Evolutionary conservation across 192 early-diverging fungal species (phyloP), one percentile per base, ranked within the genome.

Genomic region (Umbelopsis ramanniana): DNA sequence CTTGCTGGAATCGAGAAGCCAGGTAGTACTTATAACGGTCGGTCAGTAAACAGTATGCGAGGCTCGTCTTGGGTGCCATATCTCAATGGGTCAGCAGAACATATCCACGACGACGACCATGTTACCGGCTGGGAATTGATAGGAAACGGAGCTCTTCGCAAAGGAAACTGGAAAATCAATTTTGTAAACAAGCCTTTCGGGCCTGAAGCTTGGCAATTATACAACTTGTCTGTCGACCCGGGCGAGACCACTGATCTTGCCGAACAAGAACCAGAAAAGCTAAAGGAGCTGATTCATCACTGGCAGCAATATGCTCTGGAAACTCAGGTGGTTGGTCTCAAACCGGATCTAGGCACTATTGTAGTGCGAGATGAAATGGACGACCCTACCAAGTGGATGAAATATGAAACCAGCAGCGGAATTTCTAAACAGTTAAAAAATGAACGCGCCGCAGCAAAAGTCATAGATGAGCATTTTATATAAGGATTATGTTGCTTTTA

Each of bases 141-240:
- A 22, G 67, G 67, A 24, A 40, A 68, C 24, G 67, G 45, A 4
- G 67, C 67, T 8, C 26, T 68, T 19, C 37, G 67, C 37, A 68
- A 68, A 37, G 67, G 67, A 15, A 12, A 46, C 12, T 68, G 67
- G 67, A 68, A 68, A 29, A 68, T 68, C 67, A 68, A 68, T 24
- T 68, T 68, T 48, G 67, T 68, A 4, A 37, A 19, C 24, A 17
- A 68, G 15, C 67, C 67, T 2, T 68, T 21, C 17, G 67, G 67
- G 2, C 11, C 38, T 7, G 67, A 68, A 38, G 10, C 40, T 1
- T 68, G 67, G 67, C 67, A 68, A 17, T 12, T 68, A 22, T 68
- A 46, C 26, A 17, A 68, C 19, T 17, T 68, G 8, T 47, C 40
- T 5, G 43, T 37, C 2, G 67, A 68, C 46, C 67, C 67, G 21